A percentile compares a stretch with the other conserved stretches of the same genome.
These are phyloP conservation scores for Cadophora luteo-olivacea DNA, from an alignment of 2,329 filamentous ascomycete species.

Conservation along the genomic window DNA sequence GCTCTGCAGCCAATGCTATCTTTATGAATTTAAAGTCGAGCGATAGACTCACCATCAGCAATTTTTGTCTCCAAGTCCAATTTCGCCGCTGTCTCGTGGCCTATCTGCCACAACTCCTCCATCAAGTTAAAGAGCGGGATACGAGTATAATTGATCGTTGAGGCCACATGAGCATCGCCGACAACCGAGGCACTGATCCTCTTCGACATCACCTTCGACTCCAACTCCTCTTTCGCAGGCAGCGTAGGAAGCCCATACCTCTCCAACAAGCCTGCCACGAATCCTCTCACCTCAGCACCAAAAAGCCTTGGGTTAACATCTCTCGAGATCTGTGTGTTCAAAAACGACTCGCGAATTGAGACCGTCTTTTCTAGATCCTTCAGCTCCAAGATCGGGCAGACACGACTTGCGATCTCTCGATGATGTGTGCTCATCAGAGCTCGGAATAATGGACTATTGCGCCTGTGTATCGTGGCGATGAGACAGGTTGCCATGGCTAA, in stretches of 20 bases:
- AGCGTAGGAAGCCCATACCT: neutral
- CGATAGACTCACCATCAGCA: too few relatives aligned
- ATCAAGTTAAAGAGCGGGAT: too few relatives aligned
- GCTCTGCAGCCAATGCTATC: too few relatives aligned
- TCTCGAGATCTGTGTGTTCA: neutral
- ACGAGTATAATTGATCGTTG: too few relatives aligned
- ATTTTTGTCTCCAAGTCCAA: too few relatives aligned
- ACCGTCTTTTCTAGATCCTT: neutral
- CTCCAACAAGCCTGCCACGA: neutral
- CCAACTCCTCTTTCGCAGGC: neutral
- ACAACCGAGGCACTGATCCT: too few relatives aligned
- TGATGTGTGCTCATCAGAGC: neutral
- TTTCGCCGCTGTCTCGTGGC: too few relatives aligned
- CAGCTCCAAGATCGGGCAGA: neutral
- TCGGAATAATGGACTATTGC: neutral
- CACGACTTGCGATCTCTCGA: neutral
- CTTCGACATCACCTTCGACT: neutral
- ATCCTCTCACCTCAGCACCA: neutral
- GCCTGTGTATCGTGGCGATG: neutral
- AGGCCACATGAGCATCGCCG: too few relatives aligned
- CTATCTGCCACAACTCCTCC: too few relatives aligned
- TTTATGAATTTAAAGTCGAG: too few relatives aligned
- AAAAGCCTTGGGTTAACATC: neutral
- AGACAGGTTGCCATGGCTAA: too few relatives aligned
- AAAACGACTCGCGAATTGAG: neutral